A percentile compares a stretch with the other conserved stretches of the same genome.
Conservation (phyloP, 140 eudicot genomes). For the Oenanthe javanica region DNA sequence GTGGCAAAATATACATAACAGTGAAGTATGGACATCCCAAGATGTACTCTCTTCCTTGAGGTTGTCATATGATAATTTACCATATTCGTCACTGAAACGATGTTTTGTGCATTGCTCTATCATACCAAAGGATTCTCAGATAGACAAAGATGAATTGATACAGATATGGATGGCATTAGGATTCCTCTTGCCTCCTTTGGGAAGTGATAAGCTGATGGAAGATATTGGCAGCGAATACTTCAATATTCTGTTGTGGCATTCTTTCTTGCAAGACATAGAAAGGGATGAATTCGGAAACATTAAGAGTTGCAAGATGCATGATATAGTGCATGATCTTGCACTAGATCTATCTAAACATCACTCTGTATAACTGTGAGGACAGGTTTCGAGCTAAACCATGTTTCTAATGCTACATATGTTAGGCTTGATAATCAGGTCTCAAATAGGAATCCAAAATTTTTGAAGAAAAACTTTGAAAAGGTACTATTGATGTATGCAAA, state of each 20-base stretch:
- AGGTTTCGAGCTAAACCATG: neutral
- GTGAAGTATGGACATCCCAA: too few relatives aligned
- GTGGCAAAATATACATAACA: too few relatives aligned
- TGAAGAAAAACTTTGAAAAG: too few relatives aligned
- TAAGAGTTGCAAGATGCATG: conserved; percentile 26
- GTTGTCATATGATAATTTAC: too few relatives aligned
- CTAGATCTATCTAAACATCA: neutral
- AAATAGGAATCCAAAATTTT: neutral
- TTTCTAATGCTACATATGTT: neutral
- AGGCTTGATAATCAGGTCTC: neutral
- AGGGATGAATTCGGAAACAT: neutral
- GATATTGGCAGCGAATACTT: neutral
- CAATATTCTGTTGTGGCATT: neutral
- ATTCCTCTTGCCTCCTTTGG: neutral
- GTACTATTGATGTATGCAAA: too few relatives aligned
- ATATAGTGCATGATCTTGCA: conserved; percentile 33
- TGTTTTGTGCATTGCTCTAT: too few relatives aligned
- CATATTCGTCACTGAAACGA: too few relatives aligned
- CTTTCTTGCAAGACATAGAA: conserved; percentile 16
- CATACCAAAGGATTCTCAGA: too few relatives aligned
- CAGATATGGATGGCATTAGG: too few relatives aligned
- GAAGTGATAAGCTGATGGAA: neutral
- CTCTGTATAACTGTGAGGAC: neutral
- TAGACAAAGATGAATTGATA: too few relatives aligned
- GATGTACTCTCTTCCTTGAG: too few relatives aligned